Base-by-base conservation (phyloP, 306 rosid genomes). In the Senna tora region DNA sequence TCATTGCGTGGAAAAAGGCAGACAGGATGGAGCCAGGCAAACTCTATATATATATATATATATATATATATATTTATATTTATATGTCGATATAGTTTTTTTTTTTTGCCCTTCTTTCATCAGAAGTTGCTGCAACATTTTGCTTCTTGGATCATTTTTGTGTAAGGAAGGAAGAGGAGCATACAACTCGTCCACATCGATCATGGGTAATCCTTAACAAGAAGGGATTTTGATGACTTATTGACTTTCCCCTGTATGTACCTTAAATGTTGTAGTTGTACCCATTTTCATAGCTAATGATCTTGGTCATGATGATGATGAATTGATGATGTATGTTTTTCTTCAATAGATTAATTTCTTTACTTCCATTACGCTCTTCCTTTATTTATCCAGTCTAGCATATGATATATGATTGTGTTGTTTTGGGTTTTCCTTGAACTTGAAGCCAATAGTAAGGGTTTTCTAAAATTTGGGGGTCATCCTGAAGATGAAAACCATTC, bases 11-110 rank as follows among this genome's bases (percentile, higher is more conserved):
- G 84, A 64, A 51, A 78, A 87, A 75, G 90, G 90, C 93, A 88
- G 81, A 85, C 93, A 88, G 90, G 84, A 75, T 71, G 83, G 85
- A 85, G 93, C 93, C 93, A 88, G 90, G 93, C 93, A 88, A 64
- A 46, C 30, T 73, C n/a, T 69, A 52, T 71, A 39, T 63, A 71
- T 79, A n/a, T n/a, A n/a, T n/a, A n/a, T n/a, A n/a, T n/a, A n/a
- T n/a, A n/a, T n/a, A n/a, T n/a, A n/a, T n/a, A n/a, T n/a, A n/a
- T n/a, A n/a, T n/a, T n/a, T n/a, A n/a, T n/a, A 47, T 52, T 62
- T 63, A 43, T 65, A 22, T 63, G 51, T 38, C 64, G 13, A 41
- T 73, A 65, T 79, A 47, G 57, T 17, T 64, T 79, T 72, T 69
- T 8, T 25, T 70, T 25, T 25, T 25, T 25, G 30, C 32, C 70